Evolutionary conservation across 106 monocot species (phyloP), one percentile per base, ranked within the genome.

Genomic region (Ottelia alismoides): DNA sequence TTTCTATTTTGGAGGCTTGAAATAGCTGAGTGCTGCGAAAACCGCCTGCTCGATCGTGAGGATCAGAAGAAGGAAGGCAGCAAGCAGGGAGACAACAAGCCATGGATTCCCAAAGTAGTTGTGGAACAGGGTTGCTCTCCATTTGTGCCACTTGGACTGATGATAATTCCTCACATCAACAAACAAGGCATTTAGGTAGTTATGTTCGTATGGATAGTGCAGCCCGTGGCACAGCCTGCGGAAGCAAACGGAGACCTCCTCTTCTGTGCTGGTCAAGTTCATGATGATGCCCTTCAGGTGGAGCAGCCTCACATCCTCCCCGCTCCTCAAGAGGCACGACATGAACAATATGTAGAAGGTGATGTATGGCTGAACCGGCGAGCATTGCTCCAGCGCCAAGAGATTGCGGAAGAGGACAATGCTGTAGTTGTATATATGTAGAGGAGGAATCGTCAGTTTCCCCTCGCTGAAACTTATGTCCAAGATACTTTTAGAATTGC

Each of bases 51-150:
- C 25, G 24, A 52, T 25, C 5, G 52, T 52, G 52, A 52, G 52
- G 7, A 52, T 5, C 11, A 52, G 52, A 7, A 52, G 52, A 25
- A 52, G 7, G 7, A 18, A 9, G 4, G 52, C 52, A 9, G 24
- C 52, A 6, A 25, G 11, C 25, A 52, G 5, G 9, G 52, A 52
- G 9, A 25, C n/a, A 3, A 26, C n/a, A 7, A 2, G 25, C 69
- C 69, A 69, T 7, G 60, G 44, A 27, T 53, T 61, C 23, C 60
- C 25, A 53, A 52, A 60, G 26, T 61, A 61, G 20, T 52, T 45
- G 5, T 29, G 52, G 24, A 28, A 6, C 16, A 69, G 43, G 16
- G 14, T 22, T 0, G 53, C 69, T 45, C 59, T 0, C 20, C 45
- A 53, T 17, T n/a, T 28, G 20, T 53, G 26, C 51, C 40, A 68